A percentile compares a stretch with the other conserved stretches of the same genome.
Conservation (phyloP, 352 stramenopile species). For the Globisporangium ultimum region DNA sequence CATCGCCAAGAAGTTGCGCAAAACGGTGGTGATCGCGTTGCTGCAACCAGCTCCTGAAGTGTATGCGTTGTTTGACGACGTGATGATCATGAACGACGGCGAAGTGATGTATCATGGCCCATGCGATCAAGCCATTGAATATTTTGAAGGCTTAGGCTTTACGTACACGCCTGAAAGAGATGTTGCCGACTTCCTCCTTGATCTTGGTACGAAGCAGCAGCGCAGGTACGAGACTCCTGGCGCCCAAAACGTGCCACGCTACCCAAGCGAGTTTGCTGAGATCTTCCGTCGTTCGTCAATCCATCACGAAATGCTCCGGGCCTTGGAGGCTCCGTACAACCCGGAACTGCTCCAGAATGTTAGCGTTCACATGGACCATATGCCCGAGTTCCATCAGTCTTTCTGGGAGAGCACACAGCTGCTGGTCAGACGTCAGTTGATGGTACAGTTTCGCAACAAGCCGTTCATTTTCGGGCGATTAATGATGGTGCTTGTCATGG, state of each 20-base stretch:
- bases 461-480: slow-evolving; percentile 11
- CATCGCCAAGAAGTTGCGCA: slow-evolving; percentile 42
- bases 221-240: slow-evolving; percentile 1
- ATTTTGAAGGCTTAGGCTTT: slow-evolving; percentile 66
- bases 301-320: slow-evolving; percentile 23
- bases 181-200: slow-evolving; percentile 23
- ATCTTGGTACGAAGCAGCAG: slow-evolving; percentile 10
- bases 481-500: slow-evolving; percentile 15
- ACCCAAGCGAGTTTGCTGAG: slow-evolving; percentile 25
- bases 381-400: slow-evolving; percentile 38
- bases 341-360: slow-evolving; percentile 26
- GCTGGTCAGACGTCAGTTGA: slow-evolving; percentile 48
- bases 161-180: slow-evolving; percentile 22
- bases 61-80: slow-evolving; percentile 36
- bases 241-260: slow-evolving; percentile 17
- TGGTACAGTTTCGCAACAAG: slow-evolving; percentile 45
- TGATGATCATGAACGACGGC: slow-evolving; percentile 45
- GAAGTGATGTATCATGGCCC: slow-evolving; percentile 38
- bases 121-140: slow-evolving; percentile 42
- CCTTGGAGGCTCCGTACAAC: slow-evolving; percentile 23
- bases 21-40: slow-evolving; percentile 67
- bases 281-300: slow-evolving; percentile 30
- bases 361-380: slow-evolving; percentile 26
- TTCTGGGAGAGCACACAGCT: slow-evolving; percentile 34
- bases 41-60: slow-evolving; percentile 69